Conservation (phyloP, 345 rosid species). For the Eucalyptus regnans region DNA sequence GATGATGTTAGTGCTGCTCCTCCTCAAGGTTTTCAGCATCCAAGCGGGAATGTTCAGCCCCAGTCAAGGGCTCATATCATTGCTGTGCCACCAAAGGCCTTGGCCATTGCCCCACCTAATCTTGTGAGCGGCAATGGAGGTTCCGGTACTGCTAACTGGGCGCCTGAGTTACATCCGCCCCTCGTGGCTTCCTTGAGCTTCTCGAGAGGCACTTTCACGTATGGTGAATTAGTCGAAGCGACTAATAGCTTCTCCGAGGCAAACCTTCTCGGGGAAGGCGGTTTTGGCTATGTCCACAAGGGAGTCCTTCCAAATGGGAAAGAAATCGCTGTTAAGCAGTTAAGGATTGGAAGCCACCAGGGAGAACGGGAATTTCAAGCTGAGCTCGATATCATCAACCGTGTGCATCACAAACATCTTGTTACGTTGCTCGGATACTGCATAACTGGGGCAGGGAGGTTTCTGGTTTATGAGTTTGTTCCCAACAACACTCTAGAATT, state of each 20-base stretch:
- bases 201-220: slow-evolving; percentile 18
- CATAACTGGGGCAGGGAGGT: slow-evolving; percentile 11
- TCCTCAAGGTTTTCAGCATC: background rate
- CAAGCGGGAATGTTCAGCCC: background rate
- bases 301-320: slow-evolving; percentile 14
- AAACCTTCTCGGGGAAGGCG: slow-evolving; percentile 34
- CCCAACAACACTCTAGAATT: slow-evolving; percentile 28
- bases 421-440: slow-evolving; percentile 31
- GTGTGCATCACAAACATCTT: slow-evolving; percentile 28
- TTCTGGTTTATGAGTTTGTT: slow-evolving; percentile 39
- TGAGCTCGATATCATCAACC: slow-evolving; percentile 19
- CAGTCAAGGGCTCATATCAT: background rate
- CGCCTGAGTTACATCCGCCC: background rate
- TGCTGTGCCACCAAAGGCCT: background rate
- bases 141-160: background rate
- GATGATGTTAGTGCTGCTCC: background rate
- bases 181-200: slow-evolving; percentile 6
- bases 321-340: slow-evolving; percentile 30
- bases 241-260: slow-evolving; percentile 19
- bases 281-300: slow-evolving; percentile 32
- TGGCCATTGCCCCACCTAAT: background rate
- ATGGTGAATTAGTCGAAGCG: slow-evolving; percentile 14
- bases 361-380: slow-evolving; percentile 28
- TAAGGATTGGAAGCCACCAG: slow-evolving; percentile 18
- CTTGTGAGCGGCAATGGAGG: background rate